Conservation (phyloP, 495 filamentous ascomycete species). For the Aspergillus asperescens region DNA sequence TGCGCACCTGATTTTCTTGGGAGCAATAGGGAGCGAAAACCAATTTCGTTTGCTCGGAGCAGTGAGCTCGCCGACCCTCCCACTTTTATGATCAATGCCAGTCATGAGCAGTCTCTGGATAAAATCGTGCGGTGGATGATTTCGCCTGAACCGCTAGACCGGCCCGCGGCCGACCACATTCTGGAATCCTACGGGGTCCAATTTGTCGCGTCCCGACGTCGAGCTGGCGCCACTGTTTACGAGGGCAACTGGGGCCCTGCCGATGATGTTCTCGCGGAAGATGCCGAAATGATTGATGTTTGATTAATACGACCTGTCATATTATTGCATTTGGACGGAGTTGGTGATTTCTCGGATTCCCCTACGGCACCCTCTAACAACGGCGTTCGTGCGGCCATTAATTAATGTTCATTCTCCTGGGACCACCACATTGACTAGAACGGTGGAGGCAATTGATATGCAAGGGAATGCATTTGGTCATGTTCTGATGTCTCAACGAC, state of each 20-base stretch:
- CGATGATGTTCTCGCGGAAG: conserved; percentile 62
- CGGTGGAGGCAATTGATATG: conserved; percentile 3
- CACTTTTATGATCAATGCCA: conserved; percentile 72
- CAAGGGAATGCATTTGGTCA: background rate
- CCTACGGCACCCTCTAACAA: conserved; percentile 33
- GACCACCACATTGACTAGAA: background rate
- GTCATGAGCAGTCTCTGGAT: conserved; percentile 68
- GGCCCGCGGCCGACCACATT: conserved; percentile 70
- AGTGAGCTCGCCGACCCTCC: conserved; percentile 74
- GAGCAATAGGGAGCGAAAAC: conserved; percentile 24
- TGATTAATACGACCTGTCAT: conserved; percentile 35
- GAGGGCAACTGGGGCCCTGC: conserved; percentile 94
- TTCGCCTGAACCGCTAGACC: conserved; percentile 60
- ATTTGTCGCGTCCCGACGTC: conserved; percentile 70
- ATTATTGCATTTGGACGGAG: conserved; percentile 40
- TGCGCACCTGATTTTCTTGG: conserved; percentile 30
- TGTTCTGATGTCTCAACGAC: background rate
- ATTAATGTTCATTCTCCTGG: conserved; percentile 15
- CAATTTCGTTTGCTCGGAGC: conserved; percentile 37
- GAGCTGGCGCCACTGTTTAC: conserved; percentile 81
- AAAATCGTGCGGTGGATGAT: conserved; percentile 88
- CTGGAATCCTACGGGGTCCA: conserved; percentile 60
- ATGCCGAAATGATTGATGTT: conserved; percentile 71
- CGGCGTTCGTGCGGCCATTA: conserved; percentile 26
- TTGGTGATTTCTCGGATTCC: conserved; percentile 27